Evolutionary conservation across 441 rosid genomes (phyloP).

Genomic region (Kokia cookei): DNA sequence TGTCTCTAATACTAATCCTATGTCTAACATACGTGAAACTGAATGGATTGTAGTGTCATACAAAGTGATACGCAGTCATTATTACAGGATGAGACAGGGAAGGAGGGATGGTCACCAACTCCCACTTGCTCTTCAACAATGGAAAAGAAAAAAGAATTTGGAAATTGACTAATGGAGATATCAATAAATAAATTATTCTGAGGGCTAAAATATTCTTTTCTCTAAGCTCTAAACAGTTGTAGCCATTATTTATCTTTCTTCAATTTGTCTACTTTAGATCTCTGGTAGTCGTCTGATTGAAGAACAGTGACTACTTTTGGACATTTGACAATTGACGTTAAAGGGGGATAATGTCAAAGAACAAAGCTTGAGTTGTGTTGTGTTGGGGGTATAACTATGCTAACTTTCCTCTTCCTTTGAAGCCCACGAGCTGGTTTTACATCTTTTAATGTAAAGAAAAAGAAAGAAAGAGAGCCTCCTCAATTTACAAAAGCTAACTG

Average conservation of each 20-base stretch:
- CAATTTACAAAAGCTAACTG: constrained; percentile 27
- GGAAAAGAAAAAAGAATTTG: constrained; percentile 21
- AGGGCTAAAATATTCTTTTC: neutral
- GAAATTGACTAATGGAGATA: constrained; percentile 2
- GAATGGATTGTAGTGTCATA: neutral
- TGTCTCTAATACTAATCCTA: neutral
- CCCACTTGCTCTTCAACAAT: constrained; percentile 57
- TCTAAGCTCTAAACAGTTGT: neutral
- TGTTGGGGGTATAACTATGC: neutral
- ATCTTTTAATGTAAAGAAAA: constrained; percentile 40
- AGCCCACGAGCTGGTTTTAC: constrained; percentile 36
- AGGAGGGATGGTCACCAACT: constrained; percentile 66
- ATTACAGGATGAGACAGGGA: constrained; percentile 17
- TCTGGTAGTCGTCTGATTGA: neutral
- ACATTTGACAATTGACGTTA: neutral
- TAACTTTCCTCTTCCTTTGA: constrained; percentile 23
- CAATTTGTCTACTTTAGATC: neutral
- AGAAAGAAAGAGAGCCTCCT: constrained; percentile 14
- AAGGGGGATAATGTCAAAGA: constrained; percentile 1
- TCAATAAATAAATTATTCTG: neutral
- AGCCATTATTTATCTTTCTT: constrained; percentile 21
- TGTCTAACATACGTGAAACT: neutral
- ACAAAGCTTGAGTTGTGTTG: neutral
- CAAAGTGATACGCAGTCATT: neutral
- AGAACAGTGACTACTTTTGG: neutral